Conservation (phyloP, 1,284 basidiomycete genomes). For the Peniophora sp. region DNA sequence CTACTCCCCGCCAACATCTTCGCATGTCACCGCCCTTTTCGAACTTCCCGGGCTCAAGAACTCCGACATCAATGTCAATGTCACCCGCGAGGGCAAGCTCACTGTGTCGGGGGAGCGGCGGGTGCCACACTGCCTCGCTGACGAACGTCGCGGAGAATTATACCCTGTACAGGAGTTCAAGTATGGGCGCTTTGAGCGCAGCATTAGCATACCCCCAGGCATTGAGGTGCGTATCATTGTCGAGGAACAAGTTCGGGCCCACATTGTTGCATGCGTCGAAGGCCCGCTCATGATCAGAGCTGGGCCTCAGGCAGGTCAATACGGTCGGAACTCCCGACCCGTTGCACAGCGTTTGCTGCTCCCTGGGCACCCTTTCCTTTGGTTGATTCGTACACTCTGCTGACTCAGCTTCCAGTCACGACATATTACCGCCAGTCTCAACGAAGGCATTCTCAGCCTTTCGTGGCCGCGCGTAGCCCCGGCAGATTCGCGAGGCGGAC, state of each 20-base stretch:
- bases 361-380: neutral
- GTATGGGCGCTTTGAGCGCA: conserved; percentile 42
- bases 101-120: conserved; percentile 39
- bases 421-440: conserved; percentile 20
- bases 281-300: neutral
- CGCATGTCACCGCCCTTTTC: conserved; percentile 36
- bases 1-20: conserved; percentile 34
- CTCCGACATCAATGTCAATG: conserved; percentile 35
- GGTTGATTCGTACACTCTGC: neutral
- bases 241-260: neutral
- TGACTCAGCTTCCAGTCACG: conserved; percentile 8
- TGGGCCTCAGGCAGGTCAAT: neutral
- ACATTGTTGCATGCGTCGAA: neutral
- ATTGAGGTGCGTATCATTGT: conserved; percentile 33
- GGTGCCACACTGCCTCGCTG: conserved; percentile 12
- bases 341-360: neutral
- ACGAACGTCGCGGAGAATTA: conserved; percentile 6
- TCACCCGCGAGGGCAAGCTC: conserved; percentile 31
- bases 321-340: neutral
- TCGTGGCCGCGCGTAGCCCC: conserved; percentile 35
- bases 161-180: conserved; percentile 38
- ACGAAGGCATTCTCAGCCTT: conserved; percentile 40
- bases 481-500: neutral
- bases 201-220: conserved; percentile 35
- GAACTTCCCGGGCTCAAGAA: conserved; percentile 50